Evolutionary conservation across 2,329 filamentous ascomycete species (phyloP), one percentile per base, ranked within the genome.

Genomic region (Cercospora sesami): DNA sequence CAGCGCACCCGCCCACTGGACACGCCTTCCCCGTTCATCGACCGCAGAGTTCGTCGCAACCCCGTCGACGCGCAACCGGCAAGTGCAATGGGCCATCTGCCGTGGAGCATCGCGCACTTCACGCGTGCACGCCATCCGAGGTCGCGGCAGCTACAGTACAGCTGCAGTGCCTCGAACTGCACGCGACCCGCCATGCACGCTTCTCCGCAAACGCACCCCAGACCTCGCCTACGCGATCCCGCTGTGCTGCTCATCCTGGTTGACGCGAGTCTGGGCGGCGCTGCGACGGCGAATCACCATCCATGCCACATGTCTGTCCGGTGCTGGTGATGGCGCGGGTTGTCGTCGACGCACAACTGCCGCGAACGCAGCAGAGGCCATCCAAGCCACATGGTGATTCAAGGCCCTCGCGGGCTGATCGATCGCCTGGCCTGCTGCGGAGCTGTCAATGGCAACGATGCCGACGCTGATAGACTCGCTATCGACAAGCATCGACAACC

Each of bases 51-150:
- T 39, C 36, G 36, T 36, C 5, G 10, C 33, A 36, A 36, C 33
- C 33, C 33, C 33, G 36, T 39, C 36, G 5, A 39, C 36, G 42
- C 18, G 42, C 42, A 2, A 21, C 21, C 48, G 48, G 48, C 48
- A 53, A 51, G 45, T 51, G 45, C 18, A 18, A 48, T 18, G 42
- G 42, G 42, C 4, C 42, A 48, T 48, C 42, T 48, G 42, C 42
- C 42, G 42, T 48, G 14, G 36, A 16, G 36, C 36, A 39, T 39
- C 36, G 36, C 36, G 33, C 60, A 62, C 23, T 26, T n/a, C 28
- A 53, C 12, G 33, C 33, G 12, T 16, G 33, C 33, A 36, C 12
- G 16, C 60, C 31, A 63, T 57, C 62, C 62, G 62, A 64, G 62
- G 62, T 64, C 62, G 33, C 45, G 28, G 48, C 60, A 30, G 21